Percentiles rank a stretch among this genome's conserved stretches.
phyloP scores from a whole-genome alignment of 495 filamentous ascomycete genomes.

The Xylaria sp. region DNA sequence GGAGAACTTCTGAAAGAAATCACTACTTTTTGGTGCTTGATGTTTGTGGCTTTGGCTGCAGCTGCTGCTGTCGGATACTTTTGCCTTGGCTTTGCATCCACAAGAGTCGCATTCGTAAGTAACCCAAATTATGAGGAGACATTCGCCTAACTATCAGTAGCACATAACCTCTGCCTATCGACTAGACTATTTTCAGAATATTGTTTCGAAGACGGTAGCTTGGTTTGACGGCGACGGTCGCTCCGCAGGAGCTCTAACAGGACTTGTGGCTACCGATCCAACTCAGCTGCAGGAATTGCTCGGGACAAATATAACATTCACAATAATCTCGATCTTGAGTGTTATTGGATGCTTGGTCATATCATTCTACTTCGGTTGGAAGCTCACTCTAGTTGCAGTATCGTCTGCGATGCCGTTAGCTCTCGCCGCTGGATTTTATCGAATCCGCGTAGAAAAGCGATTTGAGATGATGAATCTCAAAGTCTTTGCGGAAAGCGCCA shows the following conservation, averaged over 20 bases:
- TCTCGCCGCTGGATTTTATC: constrained; percentile 57
- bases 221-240: constrained; percentile 65
- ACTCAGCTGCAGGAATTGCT: constrained; percentile 68
- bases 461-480: constrained; percentile 59
- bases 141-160: constrained; percentile 31
- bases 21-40: constrained; percentile 68
- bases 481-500: constrained; percentile 62
- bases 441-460: constrained; percentile 58
- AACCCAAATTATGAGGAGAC: background rate
- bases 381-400: constrained; percentile 59
- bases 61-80: constrained; percentile 60
- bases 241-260: constrained; percentile 57
- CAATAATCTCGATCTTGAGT: constrained; percentile 56
- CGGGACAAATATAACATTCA: constrained; percentile 61
- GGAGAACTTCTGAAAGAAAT: constrained; percentile 45
- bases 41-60: constrained; percentile 67
- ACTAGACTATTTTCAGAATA: constrained; percentile 65
- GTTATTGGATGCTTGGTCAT: constrained; percentile 57
- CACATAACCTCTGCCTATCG: constrained; percentile 61
- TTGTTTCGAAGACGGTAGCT: constrained; percentile 60
- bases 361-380: constrained; percentile 64
- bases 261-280: constrained; percentile 63
- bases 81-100: constrained; percentile 59
- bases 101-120: constrained; percentile 57
- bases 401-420: constrained; percentile 59